Conservation (phyloP, 768 basidiomycete species). For the Lactifluus subvellereus region DNA sequence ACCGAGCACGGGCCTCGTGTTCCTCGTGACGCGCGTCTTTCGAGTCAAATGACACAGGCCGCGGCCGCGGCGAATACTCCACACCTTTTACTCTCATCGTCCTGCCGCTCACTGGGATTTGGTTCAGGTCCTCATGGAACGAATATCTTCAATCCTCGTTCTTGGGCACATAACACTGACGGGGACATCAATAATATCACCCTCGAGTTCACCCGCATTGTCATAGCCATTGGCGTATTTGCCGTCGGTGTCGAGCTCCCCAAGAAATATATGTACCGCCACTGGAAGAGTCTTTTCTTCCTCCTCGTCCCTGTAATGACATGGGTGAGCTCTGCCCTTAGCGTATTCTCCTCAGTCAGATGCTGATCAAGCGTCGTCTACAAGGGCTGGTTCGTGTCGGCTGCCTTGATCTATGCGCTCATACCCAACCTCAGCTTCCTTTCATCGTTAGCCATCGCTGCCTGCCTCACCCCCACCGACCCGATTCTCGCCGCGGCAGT, state of each 20-base stretch:
- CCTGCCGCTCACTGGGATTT: neutral
- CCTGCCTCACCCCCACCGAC: slow-evolving; percentile 92
- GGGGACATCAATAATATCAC: slow-evolving; percentile 67
- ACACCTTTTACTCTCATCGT: neutral
- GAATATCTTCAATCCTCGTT: slow-evolving; percentile 73
- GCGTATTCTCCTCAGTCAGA: neutral
- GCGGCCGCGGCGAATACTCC: neutral
- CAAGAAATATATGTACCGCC: slow-evolving; percentile 88
- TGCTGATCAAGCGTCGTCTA: slow-evolving; percentile 1
- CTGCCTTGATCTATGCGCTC: slow-evolving; percentile 84
- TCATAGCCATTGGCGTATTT: slow-evolving; percentile 95
- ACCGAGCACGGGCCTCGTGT: neutral
- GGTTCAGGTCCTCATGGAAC: slow-evolving; percentile 77
- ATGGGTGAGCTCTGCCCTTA: slow-evolving; percentile 51
- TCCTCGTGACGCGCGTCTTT: neutral
- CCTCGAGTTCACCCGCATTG: slow-evolving; percentile 85
- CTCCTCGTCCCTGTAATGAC: slow-evolving; percentile 79
- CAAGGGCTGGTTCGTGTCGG: slow-evolving; percentile 93
- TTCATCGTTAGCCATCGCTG: slow-evolving; percentile 82
- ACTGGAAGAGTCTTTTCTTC: slow-evolving; percentile 87
- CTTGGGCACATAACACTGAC: slow-evolving; percentile 53
- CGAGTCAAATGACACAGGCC: neutral
- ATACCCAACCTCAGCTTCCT: slow-evolving; percentile 88
- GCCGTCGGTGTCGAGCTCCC: slow-evolving; percentile 98
- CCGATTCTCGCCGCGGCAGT: slow-evolving; percentile 91